These are phyloP conservation scores for Aspergillus carbonarius DNA, from an alignment of 2,329 filamentous ascomycete species.

Conservation along the genomic window DNA sequence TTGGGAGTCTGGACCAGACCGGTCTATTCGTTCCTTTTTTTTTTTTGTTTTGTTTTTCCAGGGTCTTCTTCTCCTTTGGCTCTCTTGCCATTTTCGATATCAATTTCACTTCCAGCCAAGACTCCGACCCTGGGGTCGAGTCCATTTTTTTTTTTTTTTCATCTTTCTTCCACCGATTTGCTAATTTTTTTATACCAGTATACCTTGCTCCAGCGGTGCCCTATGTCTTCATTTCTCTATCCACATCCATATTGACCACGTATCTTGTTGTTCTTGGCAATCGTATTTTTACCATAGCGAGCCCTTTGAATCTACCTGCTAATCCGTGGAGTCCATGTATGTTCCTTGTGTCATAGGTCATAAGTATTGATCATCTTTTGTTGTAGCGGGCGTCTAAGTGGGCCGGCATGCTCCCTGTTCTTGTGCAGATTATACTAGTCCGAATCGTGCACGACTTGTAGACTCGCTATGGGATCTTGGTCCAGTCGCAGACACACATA, in stretches of 20 bases:
- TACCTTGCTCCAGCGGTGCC: not conserved
- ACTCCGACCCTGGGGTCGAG: not conserved
- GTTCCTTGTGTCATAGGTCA: not conserved
- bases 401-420: no score
- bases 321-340: not conserved
- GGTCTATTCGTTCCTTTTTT: not conserved
- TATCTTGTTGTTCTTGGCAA: not conserved
- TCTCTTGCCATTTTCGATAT: not conserved
- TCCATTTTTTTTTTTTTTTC: not conserved
- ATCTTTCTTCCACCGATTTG: not conserved
- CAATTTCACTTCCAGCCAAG: not conserved
- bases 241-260: no score
- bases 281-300: no score
- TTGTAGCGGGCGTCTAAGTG: no score
- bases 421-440: no score
- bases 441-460: no score
- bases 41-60: slow-evolving; percentile 2
- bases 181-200: not conserved
- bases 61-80: not conserved
- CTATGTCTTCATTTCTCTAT: not conserved
- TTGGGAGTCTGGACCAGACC: not conserved
- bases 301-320: not conserved
- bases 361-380: no score
- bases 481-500: no score
- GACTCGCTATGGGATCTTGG: no score